Evolutionary conservation across 371 early-diverging fungal species (phyloP).

Genomic region (Lichtheimia hyalospora): DNA sequence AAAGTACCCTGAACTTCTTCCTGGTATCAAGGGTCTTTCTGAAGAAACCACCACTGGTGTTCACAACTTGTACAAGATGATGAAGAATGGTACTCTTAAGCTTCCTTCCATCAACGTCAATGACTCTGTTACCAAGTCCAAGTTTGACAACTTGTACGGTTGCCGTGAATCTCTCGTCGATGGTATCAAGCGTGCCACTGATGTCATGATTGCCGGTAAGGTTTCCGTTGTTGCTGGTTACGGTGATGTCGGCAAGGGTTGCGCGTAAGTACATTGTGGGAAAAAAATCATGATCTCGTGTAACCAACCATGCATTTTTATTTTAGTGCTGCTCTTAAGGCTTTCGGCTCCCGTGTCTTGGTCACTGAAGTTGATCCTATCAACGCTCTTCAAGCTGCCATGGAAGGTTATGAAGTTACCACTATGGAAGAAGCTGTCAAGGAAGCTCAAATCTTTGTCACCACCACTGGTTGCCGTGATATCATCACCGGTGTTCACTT

Average conservation of each 20-base stretch:
- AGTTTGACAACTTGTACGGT: slow-evolving; percentile 99
- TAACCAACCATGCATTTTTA: neutral
- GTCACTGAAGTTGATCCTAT: slow-evolving; percentile 99
- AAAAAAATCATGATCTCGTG: neutral
- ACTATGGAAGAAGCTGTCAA: slow-evolving; percentile 95
- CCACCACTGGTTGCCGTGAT: slow-evolving; percentile 99
- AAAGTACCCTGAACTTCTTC: slow-evolving; percentile 84
- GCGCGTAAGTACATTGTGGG: slow-evolving; percentile 59
- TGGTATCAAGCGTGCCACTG: slow-evolving; percentile 99
- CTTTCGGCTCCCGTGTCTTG: slow-evolving; percentile 98
- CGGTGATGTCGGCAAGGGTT: slow-evolving; percentile 99
- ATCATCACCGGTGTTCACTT: slow-evolving; percentile 95
- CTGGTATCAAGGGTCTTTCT: slow-evolving; percentile 90
- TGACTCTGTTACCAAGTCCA: slow-evolving; percentile 99
- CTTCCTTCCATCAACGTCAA: slow-evolving; percentile 99
- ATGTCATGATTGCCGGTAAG: slow-evolving; percentile 99
- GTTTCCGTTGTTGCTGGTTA: slow-evolving; percentile 98
- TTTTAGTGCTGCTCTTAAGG: slow-evolving; percentile 84
- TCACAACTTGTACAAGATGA: slow-evolving; percentile 97
- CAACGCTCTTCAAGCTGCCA: slow-evolving; percentile 98
- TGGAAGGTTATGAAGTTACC: slow-evolving; percentile 99
- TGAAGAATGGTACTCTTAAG: slow-evolving; percentile 93
- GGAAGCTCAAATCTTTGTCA: slow-evolving; percentile 97
- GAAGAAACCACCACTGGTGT: slow-evolving; percentile 99
- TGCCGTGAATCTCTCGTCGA: slow-evolving; percentile 99